Evolutionary conservation across 2,329 filamentous ascomycete species (phyloP), one percentile per base, ranked within the genome.

Genomic region (Sporothrix sp.): DNA sequence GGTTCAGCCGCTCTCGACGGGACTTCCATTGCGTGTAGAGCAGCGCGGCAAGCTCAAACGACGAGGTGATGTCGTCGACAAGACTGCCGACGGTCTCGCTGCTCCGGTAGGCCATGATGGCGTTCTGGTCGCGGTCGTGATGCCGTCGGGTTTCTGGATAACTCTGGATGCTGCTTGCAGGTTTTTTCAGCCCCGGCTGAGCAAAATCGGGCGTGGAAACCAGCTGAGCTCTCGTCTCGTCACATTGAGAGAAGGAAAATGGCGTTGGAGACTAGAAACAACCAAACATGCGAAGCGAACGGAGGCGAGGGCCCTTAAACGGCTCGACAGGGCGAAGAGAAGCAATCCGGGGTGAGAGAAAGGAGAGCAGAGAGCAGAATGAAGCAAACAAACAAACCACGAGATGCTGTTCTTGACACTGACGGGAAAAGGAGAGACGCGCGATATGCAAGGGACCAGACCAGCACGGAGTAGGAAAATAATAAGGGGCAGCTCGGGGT

Each of bases 11-110:
- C 50, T 63, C 61, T 28, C 65, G 60, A 18, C 59, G 60, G 49
- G 58, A 58, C 51, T 64, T 64, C 68, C 68, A 71, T 16, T 54
- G 58, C 2, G 59, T 55, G 59, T 70, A 68, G 52, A 61, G 61
- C 27, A 62, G 58, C 3, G 65, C 56, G 10, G 58, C 63, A 16
- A 53, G 55, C 20, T 60, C 59, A 49, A 66, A 67, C 8, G 62
- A 60, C 16, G 60, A 56, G 13, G 59, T 51, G 7, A 68, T 57
- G 39, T 62, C 63, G 37, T 59, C 57, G 30, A 67, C 60, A 21
- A 63, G 57, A 39, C 51, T 56, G 54, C 55, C 57, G 25, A 65
- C 62, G 28, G 28, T 39, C 48, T 33, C 39, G 25, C 16, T 44
- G 18, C 7, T 21, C 16, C 25, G 25, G 27, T 45, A 20, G 10